These are phyloP conservation scores for Venturia asperata DNA, from an alignment of 2,329 filamentous ascomycete genomes.

Conservation along the genomic window DNA sequence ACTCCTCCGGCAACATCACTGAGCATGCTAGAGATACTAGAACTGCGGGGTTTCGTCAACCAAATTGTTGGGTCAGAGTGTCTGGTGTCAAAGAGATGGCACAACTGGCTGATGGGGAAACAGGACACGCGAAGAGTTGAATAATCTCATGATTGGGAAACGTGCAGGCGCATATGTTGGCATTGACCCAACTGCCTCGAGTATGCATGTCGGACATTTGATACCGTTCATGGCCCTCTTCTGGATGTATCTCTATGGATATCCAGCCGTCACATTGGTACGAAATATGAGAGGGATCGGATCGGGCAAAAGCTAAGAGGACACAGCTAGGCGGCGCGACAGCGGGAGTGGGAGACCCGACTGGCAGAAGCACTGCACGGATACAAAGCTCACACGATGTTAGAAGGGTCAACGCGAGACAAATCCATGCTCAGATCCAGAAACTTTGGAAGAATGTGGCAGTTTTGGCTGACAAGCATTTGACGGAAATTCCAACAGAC, in stretches of 20 bases:
- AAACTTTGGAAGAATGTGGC: slow-evolving; percentile 71
- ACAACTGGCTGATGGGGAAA: neutral
- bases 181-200: slow-evolving; percentile 73
- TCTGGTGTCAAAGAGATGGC: slow-evolving; percentile 28
- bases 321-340: slow-evolving; percentile 56
- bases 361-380: slow-evolving; percentile 58
- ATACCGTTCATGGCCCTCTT: slow-evolving; percentile 76
- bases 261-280: slow-evolving; percentile 56
- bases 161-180: slow-evolving; percentile 71
- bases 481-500: slow-evolving; percentile 47
- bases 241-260: slow-evolving; percentile 75
- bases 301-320: slow-evolving; percentile 34
- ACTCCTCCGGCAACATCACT: neutral
- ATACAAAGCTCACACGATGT: slow-evolving; percentile 46
- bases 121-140: slow-evolving; percentile 44
- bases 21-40: slow-evolving; percentile 55
- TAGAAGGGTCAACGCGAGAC: slow-evolving; percentile 57
- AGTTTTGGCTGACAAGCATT: slow-evolving; percentile 55
- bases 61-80: slow-evolving; percentile 61
- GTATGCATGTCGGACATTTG: slow-evolving; percentile 73
- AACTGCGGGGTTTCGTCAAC: slow-evolving; percentile 67
- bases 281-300: slow-evolving; percentile 24
- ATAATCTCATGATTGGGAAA: slow-evolving; percentile 56
- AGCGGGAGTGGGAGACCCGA: slow-evolving; percentile 71
- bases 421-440: slow-evolving; percentile 63